These are phyloP conservation scores for Silybum marianum DNA, from an alignment of 129 eudicot species.

Conservation along the genomic window DNA sequence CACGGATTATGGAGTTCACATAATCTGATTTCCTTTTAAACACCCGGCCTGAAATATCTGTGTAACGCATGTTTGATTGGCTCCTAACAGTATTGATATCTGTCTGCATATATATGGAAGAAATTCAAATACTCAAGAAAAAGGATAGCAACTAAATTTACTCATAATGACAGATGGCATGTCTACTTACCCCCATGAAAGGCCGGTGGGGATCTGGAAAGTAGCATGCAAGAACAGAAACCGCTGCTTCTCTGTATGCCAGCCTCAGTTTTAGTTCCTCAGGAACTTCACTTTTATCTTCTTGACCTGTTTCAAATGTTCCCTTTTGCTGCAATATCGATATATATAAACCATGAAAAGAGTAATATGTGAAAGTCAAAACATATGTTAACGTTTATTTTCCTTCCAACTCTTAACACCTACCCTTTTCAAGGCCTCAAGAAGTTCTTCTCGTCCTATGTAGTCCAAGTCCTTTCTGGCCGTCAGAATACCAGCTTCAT, in stretches of 20 bases:
- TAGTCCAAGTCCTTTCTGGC: conserved; percentile 89
- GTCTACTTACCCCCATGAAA: conserved; percentile 54
- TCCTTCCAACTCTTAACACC: conserved; percentile 19
- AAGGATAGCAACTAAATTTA: not conserved
- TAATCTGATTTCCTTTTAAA: conserved; percentile 73
- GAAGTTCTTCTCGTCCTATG: conserved; percentile 87
- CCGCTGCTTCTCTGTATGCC: conserved; percentile 97
- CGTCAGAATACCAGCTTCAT: conserved; percentile 96
- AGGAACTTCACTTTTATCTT: conserved; percentile 78
- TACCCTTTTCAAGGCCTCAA: conserved; percentile 93
- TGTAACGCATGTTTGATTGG: conserved; percentile 70
- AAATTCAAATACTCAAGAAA: not conserved
- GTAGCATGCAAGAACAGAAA: conserved; percentile 87
- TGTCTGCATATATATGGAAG: conserved; percentile 53
- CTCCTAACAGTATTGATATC: conserved; percentile 66
- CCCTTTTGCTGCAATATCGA: conserved; percentile 80
- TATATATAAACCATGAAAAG: not conserved
- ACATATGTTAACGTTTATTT: conserved; percentile 9
- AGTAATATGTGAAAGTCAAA: not conserved
- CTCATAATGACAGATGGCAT: not conserved
- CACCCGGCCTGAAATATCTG: conserved; percentile 62
- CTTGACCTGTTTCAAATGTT: conserved; percentile 96
- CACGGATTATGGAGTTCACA: conserved; percentile 73
- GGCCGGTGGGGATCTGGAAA: conserved; percentile 86
- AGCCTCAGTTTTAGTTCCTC: conserved; percentile 86